These are phyloP conservation scores for Sporothrix phasma DNA, from an alignment of 2,329 filamentous ascomycete genomes.

Conservation along the genomic window DNA sequence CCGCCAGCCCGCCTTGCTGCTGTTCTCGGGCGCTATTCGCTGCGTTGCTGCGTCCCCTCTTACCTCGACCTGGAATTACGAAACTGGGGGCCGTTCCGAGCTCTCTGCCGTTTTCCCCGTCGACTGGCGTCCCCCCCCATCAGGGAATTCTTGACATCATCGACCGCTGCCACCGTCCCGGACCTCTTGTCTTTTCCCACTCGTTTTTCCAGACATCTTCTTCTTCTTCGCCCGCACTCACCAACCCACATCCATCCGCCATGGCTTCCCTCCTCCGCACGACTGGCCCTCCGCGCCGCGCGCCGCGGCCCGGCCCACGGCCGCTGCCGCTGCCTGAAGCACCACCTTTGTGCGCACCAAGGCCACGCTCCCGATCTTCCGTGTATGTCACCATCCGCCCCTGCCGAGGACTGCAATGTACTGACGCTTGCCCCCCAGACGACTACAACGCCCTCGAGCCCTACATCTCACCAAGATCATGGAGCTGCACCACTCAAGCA, in stretches of 20 bases:
- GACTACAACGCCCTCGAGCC: constrained; percentile 94
- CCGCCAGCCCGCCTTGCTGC: background rate
- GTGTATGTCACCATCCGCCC: constrained; percentile 37
- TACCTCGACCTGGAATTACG: constrained; percentile 11
- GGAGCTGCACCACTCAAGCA: constrained; percentile 73
- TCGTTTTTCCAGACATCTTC: background rate
- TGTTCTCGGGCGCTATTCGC: too few species aligned
- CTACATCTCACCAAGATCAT: constrained; percentile 71
- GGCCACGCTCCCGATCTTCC: constrained; percentile 87
- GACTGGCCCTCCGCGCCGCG: constrained; percentile 62
- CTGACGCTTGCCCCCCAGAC: constrained; percentile 42
- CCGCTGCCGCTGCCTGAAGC: constrained; percentile 53
- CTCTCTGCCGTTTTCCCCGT: too few species aligned
- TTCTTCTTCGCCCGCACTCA: background rate
- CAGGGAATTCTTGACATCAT: constrained; percentile 1
- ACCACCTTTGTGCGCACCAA: constrained; percentile 76
- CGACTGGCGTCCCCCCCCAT: too few species aligned
- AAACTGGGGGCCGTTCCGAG: constrained; percentile 6
- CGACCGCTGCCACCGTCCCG: background rate
- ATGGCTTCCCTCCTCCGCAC: constrained; percentile 30
- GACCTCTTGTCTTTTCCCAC: background rate
- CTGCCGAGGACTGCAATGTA: too few species aligned
- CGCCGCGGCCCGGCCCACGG: constrained; percentile 57
- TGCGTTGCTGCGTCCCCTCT: too few species aligned
- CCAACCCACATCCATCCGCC: background rate